A percentile compares a stretch with the other conserved stretches of the same genome.
These are phyloP conservation scores for Zalaria obscura DNA, from an alignment of 2,329 filamentous ascomycete species.

Conservation along the genomic window DNA sequence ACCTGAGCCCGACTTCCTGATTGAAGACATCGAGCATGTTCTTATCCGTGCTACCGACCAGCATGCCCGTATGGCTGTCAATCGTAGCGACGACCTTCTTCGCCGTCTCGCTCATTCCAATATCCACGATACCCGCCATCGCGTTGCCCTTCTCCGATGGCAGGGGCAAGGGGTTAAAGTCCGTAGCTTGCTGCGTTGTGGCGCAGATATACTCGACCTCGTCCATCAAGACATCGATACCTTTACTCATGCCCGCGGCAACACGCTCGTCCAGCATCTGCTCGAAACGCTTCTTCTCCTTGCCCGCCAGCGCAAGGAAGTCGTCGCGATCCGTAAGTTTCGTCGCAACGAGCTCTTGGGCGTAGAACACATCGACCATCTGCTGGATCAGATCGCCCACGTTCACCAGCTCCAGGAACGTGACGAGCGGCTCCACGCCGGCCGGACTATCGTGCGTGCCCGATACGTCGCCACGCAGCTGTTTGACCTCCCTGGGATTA, in stretches of 20 bases:
- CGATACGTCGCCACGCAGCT: slow-evolving; percentile 24
- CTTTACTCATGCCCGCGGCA: slow-evolving; percentile 88
- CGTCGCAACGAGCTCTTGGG: slow-evolving; percentile 75
- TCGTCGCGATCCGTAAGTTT: slow-evolving; percentile 85
- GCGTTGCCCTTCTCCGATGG: slow-evolving; percentile 13
- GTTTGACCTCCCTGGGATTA: slow-evolving; percentile 69
- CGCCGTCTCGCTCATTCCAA: slow-evolving; percentile 68
- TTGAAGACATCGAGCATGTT: slow-evolving; percentile 98
- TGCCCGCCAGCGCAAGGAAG: slow-evolving; percentile 78
- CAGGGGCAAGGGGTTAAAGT: slow-evolving; percentile 62
- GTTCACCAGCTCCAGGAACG: slow-evolving; percentile 93
- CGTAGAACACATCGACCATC: slow-evolving; percentile 98
- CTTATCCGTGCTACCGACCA: slow-evolving; percentile 91
- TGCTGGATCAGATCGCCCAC: slow-evolving; percentile 95
- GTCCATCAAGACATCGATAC: slow-evolving; percentile 95
- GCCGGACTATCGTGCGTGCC: slow-evolving; percentile 19
- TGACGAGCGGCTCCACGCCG: slow-evolving; percentile 81
- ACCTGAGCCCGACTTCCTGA: slow-evolving; percentile 83
- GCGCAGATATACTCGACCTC: slow-evolving; percentile 93
- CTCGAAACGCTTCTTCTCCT: slow-evolving; percentile 97
- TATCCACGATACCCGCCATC: slow-evolving; percentile 27
- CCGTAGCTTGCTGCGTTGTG: slow-evolving; percentile 70
- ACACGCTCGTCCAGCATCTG: slow-evolving; percentile 97
- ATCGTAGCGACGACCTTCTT: slow-evolving; percentile 72
- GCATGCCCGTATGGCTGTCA: slow-evolving; percentile 78